Evolutionary conservation across 306 rosid species (phyloP).

Genomic region (Cicer bijugum): DNA sequence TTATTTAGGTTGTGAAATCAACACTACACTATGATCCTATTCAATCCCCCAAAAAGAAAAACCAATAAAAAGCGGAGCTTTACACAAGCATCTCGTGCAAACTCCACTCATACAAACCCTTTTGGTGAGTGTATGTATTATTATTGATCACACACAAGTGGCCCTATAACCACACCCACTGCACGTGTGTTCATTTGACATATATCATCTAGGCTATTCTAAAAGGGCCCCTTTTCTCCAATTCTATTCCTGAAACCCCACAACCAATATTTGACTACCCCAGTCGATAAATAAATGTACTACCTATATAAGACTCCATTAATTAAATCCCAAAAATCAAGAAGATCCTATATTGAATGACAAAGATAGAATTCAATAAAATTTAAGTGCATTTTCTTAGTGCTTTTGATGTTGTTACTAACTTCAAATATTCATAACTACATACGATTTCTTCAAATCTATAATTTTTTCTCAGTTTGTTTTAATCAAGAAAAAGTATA

Average conservation of each 20-base stretch:
- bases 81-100: slow-evolving; percentile 39
- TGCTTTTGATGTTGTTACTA: too few species aligned
- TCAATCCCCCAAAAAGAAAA: slow-evolving; percentile 30
- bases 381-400: too few species aligned
- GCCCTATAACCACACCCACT: slow-evolving; percentile 31
- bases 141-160: slow-evolving; percentile 31
- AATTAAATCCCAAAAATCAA: too few species aligned
- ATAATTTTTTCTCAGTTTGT: too few species aligned
- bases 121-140: slow-evolving; percentile 27
- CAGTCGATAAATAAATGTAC: background rate
- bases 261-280: slow-evolving; percentile 36
- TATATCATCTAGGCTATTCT: background rate
- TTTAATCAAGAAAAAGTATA: too few species aligned
- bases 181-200: slow-evolving; percentile 40
- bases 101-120: slow-evolving; percentile 31
- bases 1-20: slow-evolving; percentile 42
- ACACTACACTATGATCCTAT: slow-evolving; percentile 29
- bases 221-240: slow-evolving; percentile 26
- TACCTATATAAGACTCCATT: too few species aligned
- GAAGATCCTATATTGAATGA: too few species aligned
- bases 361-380: too few species aligned
- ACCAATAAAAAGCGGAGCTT: slow-evolving; percentile 36
- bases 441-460: too few species aligned
- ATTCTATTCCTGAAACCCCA: slow-evolving; percentile 36
- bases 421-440: too few species aligned